Base-by-base conservation (phyloP, 257 asterid genomes). In the Scutellaria baicalensis region DNA sequence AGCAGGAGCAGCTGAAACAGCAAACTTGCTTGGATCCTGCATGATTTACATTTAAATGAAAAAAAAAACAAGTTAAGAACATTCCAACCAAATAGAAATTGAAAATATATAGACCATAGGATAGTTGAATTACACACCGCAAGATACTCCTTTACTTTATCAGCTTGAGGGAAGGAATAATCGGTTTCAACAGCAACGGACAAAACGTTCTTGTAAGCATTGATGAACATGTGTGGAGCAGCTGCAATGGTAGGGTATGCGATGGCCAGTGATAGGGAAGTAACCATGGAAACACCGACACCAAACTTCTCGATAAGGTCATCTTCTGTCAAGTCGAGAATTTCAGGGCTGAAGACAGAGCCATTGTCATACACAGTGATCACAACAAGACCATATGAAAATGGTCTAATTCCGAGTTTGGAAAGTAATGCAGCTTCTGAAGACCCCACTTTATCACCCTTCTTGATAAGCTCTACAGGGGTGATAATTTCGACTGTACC, bases 361-460 rank as follows among this genome's bases (percentile, higher is more conserved):
- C 99, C 99, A 49, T 86, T 91, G 72, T 93, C 97, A 20, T 89
- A 93, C 8, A 82, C 96, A 7, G 90, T 76, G 12, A 70, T 3
- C 21, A 93, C 88, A 12, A 89, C 83, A 0, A 93, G 95, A 33
- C 97, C 99, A 16, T 93, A 91, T 0, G 99, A 93, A 80, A 93
- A 93, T 0, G 99, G 96, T 81, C 97, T 82, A 18, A 93, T 91
- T 31, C 96, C 96, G 36, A 93, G 99, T 63, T 93, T 93, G 11
- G 99, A 82, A 14, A 93, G 93, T 65, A 93, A 49, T 2, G 99
- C 99, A 79, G 99, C 96, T 70, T 91, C 99, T 14, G 97, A 91
- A 35, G 99, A 93, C 11, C 96, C 96, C 72, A 93, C 99, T 84
- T 91, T 93, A 1, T 91, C 97, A 17, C 99, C 99, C 90, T 94